Evolutionary conservation across 257 asterid species (phyloP), one percentile per base, ranked within the genome.

Genomic region (Solanum pimpinellifolium): DNA sequence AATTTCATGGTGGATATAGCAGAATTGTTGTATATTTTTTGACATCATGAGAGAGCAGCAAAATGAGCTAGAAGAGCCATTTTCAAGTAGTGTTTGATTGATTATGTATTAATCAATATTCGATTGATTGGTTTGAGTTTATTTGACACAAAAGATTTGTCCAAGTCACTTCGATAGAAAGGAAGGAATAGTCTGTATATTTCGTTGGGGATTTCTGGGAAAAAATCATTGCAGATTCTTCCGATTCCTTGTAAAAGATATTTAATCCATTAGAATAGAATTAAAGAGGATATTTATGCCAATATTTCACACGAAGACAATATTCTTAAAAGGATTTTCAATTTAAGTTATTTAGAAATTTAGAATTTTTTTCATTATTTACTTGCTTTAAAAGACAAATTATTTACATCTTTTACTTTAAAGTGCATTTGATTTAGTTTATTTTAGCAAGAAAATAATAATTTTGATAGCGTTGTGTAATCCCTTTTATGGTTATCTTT

Each of bases 1-100:
- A 11, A 59, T 92, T 87, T 91, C 98, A 76, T 96, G 99, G 98
- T 96, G 99, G 99, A 89, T 87, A 74, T 88, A 81, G 85, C 85
- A 10, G 46, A 49, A 81, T 31, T 49, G n/a, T 23, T 10, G 69
- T 27, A 47, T 23, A 46, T 37, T 37, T 35, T 35, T 60, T 60
- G 23, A 23, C 14, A 60, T 60, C 68, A 9, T 21, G 29, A 23
- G 68, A 60, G 68, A 60, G 14, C 68, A 60, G 68, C 68, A 60
- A 60, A 60, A 60, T 60, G 68, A 60, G 68, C 68, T 60, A 0
- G 29, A 23, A 60, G 0, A 21, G 68, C 68, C 29, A 23, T 60
- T 60, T 60, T 60, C 27, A 60, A 60, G 68, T 21, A 60, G 68
- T 60, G 6, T 21, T 59, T 5, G 66, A 59, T 59, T 8, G 66